Base-by-base conservation (phyloP, 2,329 filamentous ascomycete species). In the Penicillium digitatum region DNA sequence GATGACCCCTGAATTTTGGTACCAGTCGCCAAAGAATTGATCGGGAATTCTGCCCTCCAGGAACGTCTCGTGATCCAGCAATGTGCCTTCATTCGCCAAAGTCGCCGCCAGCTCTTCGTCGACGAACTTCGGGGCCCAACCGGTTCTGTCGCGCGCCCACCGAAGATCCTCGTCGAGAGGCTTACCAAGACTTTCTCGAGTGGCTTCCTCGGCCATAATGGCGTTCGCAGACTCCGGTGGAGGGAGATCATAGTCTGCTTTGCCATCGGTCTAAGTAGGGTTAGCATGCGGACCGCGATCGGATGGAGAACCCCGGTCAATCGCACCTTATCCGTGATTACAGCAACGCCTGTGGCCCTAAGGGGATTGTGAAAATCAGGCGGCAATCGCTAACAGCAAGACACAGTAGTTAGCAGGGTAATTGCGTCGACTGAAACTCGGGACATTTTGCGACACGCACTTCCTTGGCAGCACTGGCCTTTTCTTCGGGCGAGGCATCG, bases 21-120 rank as follows among this genome's bases (percentile, higher is more conserved):
- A 99, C 94, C 94, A 99, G 72, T 97, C 91, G 9, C 94, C 94
- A 71, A 89, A 99, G 72, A 95, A 90, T 69, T 89, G 89, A 70
- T 97, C 92, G 39, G 93, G 85, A 34, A 99, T 75, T 72, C 87
- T 87, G 57, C 85, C 82, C 70, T 99, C 95, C 24, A 97, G 73
- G 78, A 87, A 89, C 1, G 91, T 96, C 66, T 91, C 84, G 71
- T 96, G 92, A 68, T 99, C 92, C 37, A 94, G 80, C 67, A 95
- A 72, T 57, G 84, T 90, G 43, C 73, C 73, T 55, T 87, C 86
- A 12, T 77, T 77, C 3, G 79, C 73, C 38, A 78, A 77, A 47
- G 79, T 81, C 29, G 83, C 79, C 18, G 83, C 79, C n/a, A 76
- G 75, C 39, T 78, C 72, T 38, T 80, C 75, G 22, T 65, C 69